Evolutionary conservation across 768 basidiomycete genomes (phyloP).

Genomic region (Mycena epipterygia): DNA sequence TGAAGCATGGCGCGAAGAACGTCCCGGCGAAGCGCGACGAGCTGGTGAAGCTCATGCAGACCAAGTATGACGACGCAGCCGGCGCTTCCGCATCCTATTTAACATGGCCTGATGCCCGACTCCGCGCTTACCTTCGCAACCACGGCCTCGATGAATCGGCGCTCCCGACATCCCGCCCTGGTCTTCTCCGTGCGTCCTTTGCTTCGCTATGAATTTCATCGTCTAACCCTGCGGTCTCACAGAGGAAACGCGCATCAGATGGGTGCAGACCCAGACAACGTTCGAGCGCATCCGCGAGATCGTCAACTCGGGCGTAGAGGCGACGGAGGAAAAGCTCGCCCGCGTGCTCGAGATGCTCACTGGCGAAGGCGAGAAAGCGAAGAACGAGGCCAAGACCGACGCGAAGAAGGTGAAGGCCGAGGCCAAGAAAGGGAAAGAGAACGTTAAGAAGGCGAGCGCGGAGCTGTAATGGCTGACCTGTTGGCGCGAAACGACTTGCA

Average conservation of each 20-base stretch:
- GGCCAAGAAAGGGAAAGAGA: slow-evolving; percentile 14
- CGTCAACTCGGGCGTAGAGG: slow-evolving; percentile 75
- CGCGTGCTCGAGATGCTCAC: slow-evolving; percentile 60
- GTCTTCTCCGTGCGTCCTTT: slow-evolving; percentile 75
- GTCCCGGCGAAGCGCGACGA: slow-evolving; percentile 81
- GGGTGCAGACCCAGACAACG: slow-evolving; percentile 76
- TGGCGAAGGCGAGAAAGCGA: slow-evolving; percentile 50
- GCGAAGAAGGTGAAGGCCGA: slow-evolving; percentile 27
- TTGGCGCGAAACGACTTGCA: background rate
- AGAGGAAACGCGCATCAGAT: slow-evolving; percentile 87
- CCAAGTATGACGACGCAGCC: slow-evolving; percentile 69
- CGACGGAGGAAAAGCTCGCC: slow-evolving; percentile 82
- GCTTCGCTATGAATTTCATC: background rate
- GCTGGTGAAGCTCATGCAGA: slow-evolving; percentile 77
- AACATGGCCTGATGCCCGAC: slow-evolving; percentile 92
- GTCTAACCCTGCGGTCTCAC: background rate
- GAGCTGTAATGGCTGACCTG: slow-evolving; percentile 10
- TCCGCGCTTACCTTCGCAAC: slow-evolving; percentile 90
- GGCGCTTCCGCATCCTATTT: slow-evolving; percentile 74
- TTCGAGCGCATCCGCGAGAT: slow-evolving; percentile 75
- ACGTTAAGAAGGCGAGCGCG: slow-evolving; percentile 39
- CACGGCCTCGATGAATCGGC: slow-evolving; percentile 79
- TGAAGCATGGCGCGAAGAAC: slow-evolving; percentile 77
- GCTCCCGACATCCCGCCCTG: slow-evolving; percentile 75
- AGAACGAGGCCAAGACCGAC: slow-evolving; percentile 44